A percentile compares a stretch with the other conserved stretches of the same genome.
phyloP scores from a whole-genome alignment of 1,284 basidiomycete genomes.

The Exobasidium rhododendri region DNA sequence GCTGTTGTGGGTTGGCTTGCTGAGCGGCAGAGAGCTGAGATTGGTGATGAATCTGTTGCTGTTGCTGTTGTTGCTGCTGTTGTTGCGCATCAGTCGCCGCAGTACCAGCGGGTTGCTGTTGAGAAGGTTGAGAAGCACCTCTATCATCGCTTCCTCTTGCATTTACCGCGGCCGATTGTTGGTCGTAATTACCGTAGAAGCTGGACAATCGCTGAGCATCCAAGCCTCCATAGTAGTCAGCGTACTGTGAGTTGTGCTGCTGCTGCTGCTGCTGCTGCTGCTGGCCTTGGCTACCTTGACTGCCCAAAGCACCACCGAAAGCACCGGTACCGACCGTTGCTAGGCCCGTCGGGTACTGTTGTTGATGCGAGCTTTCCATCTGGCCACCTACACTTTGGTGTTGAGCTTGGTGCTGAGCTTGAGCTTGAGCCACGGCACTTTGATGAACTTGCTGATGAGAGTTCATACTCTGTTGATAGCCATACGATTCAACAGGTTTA shows the following conservation, averaged over 20 bases:
- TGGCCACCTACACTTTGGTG: neutral
- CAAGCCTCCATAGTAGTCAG: slow-evolving; percentile 40
- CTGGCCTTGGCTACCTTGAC: slow-evolving; percentile 15
- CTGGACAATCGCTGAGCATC: slow-evolving; percentile 45
- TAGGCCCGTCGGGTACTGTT: neutral
- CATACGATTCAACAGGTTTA: neutral
- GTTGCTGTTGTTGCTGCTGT: slow-evolving; percentile 31
- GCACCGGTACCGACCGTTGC: neutral
- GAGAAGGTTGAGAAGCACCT: neutral
- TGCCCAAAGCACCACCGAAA: slow-evolving; percentile 10
- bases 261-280: slow-evolving; percentile 12
- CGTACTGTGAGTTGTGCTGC: slow-evolving; percentile 4
- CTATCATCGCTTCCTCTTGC: slow-evolving; percentile 30
- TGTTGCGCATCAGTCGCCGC: slow-evolving; percentile 19
- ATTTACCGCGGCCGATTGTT: slow-evolving; percentile 27
- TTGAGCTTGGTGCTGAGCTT: slow-evolving; percentile 5
- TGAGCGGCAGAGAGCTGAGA: slow-evolving; percentile 22
- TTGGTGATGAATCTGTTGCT: slow-evolving; percentile 29
- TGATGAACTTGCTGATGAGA: slow-evolving; percentile 8
- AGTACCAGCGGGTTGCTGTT: slow-evolving; percentile 13
- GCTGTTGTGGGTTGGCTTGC: slow-evolving; percentile 30
- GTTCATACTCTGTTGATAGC: slow-evolving; percentile 4
- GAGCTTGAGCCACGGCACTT: slow-evolving; percentile 1
- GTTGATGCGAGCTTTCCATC: neutral
- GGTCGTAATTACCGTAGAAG: slow-evolving; percentile 48